phyloP scores from a whole-genome alignment of 2,329 filamentous ascomycete genomes.

The Fusarium albidum region DNA sequence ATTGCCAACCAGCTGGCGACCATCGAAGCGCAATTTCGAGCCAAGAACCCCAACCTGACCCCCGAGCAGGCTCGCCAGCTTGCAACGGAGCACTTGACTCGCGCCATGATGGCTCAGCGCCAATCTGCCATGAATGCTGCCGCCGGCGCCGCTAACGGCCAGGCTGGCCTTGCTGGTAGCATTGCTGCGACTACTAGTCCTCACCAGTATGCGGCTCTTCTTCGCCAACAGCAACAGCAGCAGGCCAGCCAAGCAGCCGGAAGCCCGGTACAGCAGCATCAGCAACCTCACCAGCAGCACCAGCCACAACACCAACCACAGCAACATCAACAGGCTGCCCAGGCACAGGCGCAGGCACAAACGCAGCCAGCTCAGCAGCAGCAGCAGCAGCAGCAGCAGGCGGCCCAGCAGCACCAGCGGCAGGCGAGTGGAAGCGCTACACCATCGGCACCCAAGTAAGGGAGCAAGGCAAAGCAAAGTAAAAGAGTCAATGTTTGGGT shows the following conservation, averaged over 20 bases:
- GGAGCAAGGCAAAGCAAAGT: neutral
- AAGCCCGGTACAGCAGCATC: constrained; percentile 40
- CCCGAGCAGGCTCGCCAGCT: constrained; percentile 59
- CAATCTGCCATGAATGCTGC: constrained; percentile 65
- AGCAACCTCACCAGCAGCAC: constrained; percentile 40
- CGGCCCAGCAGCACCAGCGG: constrained; percentile 45
- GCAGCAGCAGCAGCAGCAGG: constrained; percentile 12
- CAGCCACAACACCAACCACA: constrained; percentile 27
- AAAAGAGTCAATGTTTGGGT: constrained; percentile 16
- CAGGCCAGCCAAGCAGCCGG: constrained; percentile 47
- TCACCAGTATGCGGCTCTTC: constrained; percentile 67
- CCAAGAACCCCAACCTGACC: constrained; percentile 59
- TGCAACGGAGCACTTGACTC: constrained; percentile 59
- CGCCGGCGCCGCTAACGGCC: constrained; percentile 55
- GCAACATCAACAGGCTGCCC: constrained; percentile 27
- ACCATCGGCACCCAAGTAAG: constrained; percentile 43
- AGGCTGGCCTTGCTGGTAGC: constrained; percentile 58
- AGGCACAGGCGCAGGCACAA: constrained; percentile 30
- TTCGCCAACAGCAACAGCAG: constrained; percentile 65
- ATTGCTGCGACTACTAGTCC: constrained; percentile 60
- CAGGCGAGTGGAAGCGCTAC: constrained; percentile 52
- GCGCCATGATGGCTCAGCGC: constrained; percentile 57
- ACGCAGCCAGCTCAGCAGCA: constrained; percentile 19
- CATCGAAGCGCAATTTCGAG: constrained; percentile 61
- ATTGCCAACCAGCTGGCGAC: constrained; percentile 59